Evolutionary conservation across 257 asterid species (phyloP).

Genomic region (Prunella vulgaris): DNA sequence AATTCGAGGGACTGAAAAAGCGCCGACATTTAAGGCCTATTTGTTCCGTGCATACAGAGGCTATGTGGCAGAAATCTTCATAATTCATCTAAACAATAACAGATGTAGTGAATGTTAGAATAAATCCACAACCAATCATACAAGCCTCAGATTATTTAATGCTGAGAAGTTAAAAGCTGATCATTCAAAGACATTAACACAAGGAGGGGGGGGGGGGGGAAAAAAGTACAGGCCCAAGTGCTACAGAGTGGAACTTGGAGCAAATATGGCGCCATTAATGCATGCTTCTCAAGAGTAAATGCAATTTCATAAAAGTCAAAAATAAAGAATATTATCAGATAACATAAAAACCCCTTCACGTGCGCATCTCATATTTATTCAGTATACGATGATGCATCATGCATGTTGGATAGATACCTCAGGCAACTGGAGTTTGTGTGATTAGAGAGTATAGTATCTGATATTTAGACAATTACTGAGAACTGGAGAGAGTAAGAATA

Average conservation of each 20-base stretch:
- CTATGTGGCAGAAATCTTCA: constrained; percentile 99
- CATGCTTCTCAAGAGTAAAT: neutral
- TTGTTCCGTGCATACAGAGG: constrained; percentile 96
- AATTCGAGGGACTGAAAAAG: constrained; percentile 97
- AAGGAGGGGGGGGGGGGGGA: neutral
- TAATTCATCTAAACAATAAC: constrained; percentile 76
- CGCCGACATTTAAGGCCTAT: constrained; percentile 95
- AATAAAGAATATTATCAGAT: neutral
- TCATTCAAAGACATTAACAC: neutral
- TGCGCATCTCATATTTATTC: constrained; percentile 9
- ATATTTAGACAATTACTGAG: neutral
- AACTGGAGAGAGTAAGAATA: neutral
- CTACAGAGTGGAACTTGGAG: constrained; percentile 4
- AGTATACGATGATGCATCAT: too few relatives aligned
- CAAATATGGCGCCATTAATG: neutral
- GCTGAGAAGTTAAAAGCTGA: neutral
- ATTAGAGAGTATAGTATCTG: neutral
- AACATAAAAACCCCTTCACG: neutral
- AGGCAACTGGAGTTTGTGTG: neutral
- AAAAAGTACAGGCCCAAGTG: constrained; percentile 11
- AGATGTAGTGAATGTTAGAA: constrained; percentile 30
- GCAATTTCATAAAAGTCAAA: neutral
- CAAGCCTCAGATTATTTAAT: constrained; percentile 5
- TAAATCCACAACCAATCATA: constrained; percentile 12
- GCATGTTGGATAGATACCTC: too few relatives aligned